Conservation (phyloP, 208 protist species). For the Acanthamoeba royreba region DNA sequence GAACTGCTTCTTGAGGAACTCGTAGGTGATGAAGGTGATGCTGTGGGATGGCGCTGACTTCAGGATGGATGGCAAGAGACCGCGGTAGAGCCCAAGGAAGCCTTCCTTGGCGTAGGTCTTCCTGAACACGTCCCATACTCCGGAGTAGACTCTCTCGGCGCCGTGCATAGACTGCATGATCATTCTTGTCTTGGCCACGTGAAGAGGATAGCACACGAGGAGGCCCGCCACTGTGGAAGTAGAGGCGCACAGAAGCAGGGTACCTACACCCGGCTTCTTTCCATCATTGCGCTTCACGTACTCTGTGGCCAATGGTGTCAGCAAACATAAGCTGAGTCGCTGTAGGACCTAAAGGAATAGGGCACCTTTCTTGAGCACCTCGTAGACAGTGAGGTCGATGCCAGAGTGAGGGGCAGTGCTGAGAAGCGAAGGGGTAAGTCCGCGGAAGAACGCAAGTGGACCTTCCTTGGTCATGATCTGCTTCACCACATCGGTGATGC, state of each 20-base stretch:
- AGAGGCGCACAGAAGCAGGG: conserved; percentile 45
- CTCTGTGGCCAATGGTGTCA: not conserved
- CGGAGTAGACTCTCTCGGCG: conserved; percentile 24
- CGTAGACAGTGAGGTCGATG: conserved; percentile 60
- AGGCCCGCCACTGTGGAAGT: conserved; percentile 1
- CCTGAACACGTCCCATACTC: conserved; percentile 36
- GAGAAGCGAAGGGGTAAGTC: conserved; percentile 50
- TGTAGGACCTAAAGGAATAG: not conserved
- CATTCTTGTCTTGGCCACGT: conserved; percentile 59
- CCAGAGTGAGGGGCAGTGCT: conserved; percentile 57
- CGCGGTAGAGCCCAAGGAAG: conserved; percentile 48
- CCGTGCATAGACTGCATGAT: conserved; percentile 51
- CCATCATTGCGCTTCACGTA: not conserved
- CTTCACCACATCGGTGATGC: conserved; percentile 53
- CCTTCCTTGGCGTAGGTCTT: conserved; percentile 56
- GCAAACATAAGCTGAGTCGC: not conserved
- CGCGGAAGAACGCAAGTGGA: conserved; percentile 54
- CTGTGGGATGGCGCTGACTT: conserved; percentile 55
- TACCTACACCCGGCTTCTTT: not conserved
- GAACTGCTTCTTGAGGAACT: conserved; percentile 54
- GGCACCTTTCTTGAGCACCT: conserved; percentile 38
- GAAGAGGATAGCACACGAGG: conserved; percentile 55
- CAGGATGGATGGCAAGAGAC: conserved; percentile 55
- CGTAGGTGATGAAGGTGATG: conserved; percentile 54
- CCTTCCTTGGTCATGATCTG: conserved; percentile 36